These are phyloP conservation scores for Oryza longistaminata DNA, from an alignment of 176 grass and related monocot genomes.

Conservation along the genomic window DNA sequence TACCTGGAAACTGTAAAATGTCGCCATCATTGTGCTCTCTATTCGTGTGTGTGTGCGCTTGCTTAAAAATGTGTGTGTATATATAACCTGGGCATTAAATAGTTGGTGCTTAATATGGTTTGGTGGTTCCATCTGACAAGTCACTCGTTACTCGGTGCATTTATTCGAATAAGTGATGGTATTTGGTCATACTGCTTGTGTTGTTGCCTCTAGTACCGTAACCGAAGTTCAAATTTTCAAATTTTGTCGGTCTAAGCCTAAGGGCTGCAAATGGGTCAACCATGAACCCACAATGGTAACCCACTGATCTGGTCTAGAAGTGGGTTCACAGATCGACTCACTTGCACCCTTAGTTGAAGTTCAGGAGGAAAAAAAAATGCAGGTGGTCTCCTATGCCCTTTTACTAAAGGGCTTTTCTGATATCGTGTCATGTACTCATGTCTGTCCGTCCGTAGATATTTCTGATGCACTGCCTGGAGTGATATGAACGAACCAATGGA, in stretches of 20 bases:
- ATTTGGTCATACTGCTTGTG: background rate
- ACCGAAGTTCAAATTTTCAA: background rate
- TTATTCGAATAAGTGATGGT: background rate
- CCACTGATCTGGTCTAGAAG: too few species aligned
- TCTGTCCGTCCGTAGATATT: too few species aligned
- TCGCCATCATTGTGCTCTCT: background rate
- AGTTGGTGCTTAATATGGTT: background rate
- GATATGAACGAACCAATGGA: background rate
- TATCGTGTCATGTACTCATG: too few species aligned
- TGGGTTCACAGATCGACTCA: too few species aligned
- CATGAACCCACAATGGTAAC: too few species aligned
- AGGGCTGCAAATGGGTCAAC: too few species aligned
- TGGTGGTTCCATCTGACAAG: background rate
- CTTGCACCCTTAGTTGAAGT: too few species aligned
- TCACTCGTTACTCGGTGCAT: background rate
- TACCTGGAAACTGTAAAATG: conserved; percentile 16
- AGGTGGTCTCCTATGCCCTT: too few species aligned
- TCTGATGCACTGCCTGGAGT: background rate
- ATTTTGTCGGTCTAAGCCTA: background rate
- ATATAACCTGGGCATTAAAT: conserved; percentile 12
- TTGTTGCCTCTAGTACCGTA: background rate
- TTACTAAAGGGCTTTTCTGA: too few species aligned
- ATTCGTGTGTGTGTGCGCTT: conserved; percentile 13
- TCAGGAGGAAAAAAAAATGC: too few species aligned
- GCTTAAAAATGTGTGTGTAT: conserved; percentile 26